Evolutionary conservation across 2,329 filamentous ascomycete genomes (phyloP).

Genomic region (Apiospora malaysiana): DNA sequence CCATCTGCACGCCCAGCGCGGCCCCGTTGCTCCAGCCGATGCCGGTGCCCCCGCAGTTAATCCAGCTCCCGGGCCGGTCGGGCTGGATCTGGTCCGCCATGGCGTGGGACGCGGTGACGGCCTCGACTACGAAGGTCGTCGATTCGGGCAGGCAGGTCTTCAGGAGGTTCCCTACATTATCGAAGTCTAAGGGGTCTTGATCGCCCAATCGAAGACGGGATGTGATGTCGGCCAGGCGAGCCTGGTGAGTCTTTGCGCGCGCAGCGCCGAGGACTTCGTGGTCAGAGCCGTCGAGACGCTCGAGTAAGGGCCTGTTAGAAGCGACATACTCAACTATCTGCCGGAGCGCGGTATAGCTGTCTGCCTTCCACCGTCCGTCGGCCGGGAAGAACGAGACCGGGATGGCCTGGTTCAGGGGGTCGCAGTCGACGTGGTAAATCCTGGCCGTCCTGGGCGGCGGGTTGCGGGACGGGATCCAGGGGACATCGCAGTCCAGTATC

Average conservation of each 20-base stretch:
- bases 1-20: slow-evolving; percentile 78
- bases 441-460: slow-evolving; percentile 60
- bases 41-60: slow-evolving; percentile 82
- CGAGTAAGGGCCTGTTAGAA: slow-evolving; percentile 20
- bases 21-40: slow-evolving; percentile 82
- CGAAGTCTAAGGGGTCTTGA: slow-evolving; percentile 30
- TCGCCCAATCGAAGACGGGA: slow-evolving; percentile 30
- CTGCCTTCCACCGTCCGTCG: slow-evolving; percentile 55
- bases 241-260: slow-evolving; percentile 29
- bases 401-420: slow-evolving; percentile 69
- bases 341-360: slow-evolving; percentile 50
- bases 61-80: slow-evolving; percentile 72
- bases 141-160: slow-evolving; percentile 30
- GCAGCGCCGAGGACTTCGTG: slow-evolving; percentile 34
- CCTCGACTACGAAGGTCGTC: slow-evolving; percentile 79
- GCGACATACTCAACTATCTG: slow-evolving; percentile 39
- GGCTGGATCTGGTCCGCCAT: slow-evolving; percentile 75
- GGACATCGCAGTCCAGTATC: slow-evolving; percentile 72
- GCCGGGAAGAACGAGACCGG: slow-evolving; percentile 63
- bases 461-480: slow-evolving; percentile 71
- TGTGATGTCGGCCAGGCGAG: slow-evolving; percentile 32
- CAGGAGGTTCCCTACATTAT: slow-evolving; percentile 34
- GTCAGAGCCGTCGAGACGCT: slow-evolving; percentile 34
- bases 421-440: slow-evolving; percentile 70
- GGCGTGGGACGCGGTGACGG: slow-evolving; percentile 73